Evolutionary conservation across 2,329 filamentous ascomycete species (phyloP).

Genomic region (Tolypocladium ophioglossoides): DNA sequence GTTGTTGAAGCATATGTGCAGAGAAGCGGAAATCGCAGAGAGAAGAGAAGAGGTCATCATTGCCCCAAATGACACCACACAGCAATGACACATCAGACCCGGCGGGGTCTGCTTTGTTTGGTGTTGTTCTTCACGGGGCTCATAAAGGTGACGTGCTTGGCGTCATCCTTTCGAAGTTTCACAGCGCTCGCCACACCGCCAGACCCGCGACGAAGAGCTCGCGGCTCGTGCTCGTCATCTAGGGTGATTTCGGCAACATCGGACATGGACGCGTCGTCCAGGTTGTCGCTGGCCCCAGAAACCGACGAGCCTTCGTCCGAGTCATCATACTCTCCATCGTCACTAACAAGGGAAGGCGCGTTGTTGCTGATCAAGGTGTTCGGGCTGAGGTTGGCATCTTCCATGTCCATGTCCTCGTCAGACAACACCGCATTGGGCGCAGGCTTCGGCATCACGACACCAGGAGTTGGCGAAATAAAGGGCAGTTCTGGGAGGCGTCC

Average conservation of each 20-base stretch:
- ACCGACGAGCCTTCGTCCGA: slow-evolving; percentile 54
- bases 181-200: slow-evolving; percentile 32
- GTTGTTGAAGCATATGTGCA: slow-evolving; percentile 1
- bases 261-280: slow-evolving; percentile 48
- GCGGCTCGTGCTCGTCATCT: slow-evolving; percentile 43
- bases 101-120: slow-evolving; percentile 19
- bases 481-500: slow-evolving; percentile 29
- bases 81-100: slow-evolving; percentile 12
- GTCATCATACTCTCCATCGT: slow-evolving; percentile 69
- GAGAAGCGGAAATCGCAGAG: slow-evolving; percentile 4
- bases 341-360: slow-evolving; percentile 68
- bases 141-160: slow-evolving; percentile 46
- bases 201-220: slow-evolving; percentile 32
- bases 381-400: slow-evolving; percentile 54
- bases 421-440: slow-evolving; percentile 14
- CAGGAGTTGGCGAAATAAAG: slow-evolving; percentile 24
- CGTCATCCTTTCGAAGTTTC: slow-evolving; percentile 42
- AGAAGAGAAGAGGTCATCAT: slow-evolving; percentile 15
- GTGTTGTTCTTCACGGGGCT: slow-evolving; percentile 34
- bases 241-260: slow-evolving; percentile 53
- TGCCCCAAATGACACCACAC: not conserved
- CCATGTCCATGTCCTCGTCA: slow-evolving; percentile 41
- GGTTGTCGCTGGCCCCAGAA: slow-evolving; percentile 45
- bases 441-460: slow-evolving; percentile 10
- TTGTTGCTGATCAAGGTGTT: slow-evolving; percentile 63